phyloP scores from a whole-genome alignment of 352 stramenopile species.

The Phytophthora pseudosyringae region DNA sequence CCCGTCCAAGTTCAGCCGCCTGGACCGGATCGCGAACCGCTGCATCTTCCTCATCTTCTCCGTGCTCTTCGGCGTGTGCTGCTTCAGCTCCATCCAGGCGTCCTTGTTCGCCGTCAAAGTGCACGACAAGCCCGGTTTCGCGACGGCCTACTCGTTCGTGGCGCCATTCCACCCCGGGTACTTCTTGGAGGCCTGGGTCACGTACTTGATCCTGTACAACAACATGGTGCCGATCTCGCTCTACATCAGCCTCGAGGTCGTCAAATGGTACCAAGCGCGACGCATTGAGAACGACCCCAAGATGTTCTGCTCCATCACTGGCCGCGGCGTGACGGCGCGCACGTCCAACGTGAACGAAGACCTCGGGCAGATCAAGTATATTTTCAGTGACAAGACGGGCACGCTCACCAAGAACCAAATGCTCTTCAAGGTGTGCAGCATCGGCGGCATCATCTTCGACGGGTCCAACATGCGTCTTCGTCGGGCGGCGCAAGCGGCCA shows the following conservation, averaged over 20 bases:
- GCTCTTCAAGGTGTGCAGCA: slow-evolving; percentile 95
- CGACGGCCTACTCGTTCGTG: slow-evolving; percentile 40
- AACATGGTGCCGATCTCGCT: slow-evolving; percentile 97
- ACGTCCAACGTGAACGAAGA: slow-evolving; percentile 96
- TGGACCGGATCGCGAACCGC: slow-evolving; percentile 79
- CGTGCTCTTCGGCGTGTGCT: slow-evolving; percentile 75
- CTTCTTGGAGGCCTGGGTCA: slow-evolving; percentile 75
- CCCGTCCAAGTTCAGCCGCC: slow-evolving; percentile 85
- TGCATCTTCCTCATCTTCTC: slow-evolving; percentile 89
- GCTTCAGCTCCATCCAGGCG: slow-evolving; percentile 70
- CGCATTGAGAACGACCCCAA: slow-evolving; percentile 91
- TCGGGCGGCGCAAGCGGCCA: slow-evolving; percentile 39
- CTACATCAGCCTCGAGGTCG: slow-evolving; percentile 97
- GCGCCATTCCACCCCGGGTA: slow-evolving; percentile 38
- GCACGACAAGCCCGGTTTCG: slow-evolving; percentile 26
- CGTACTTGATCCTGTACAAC: slow-evolving; percentile 89
- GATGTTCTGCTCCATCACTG: slow-evolving; percentile 61
- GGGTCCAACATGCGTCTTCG: slow-evolving; percentile 67
- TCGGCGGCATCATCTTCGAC: slow-evolving; percentile 92
- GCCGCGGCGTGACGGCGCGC: slow-evolving; percentile 80
- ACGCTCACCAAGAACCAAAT: slow-evolving; percentile 99
- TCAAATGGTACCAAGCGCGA: slow-evolving; percentile 95
- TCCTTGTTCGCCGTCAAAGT: slow-evolving; percentile 52
- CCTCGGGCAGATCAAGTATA: slow-evolving; percentile 98
- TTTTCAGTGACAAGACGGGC: slow-evolving; percentile 99